Conservation (phyloP, 768 basidiomycete species). For the Leccinum uliginosum region DNA sequence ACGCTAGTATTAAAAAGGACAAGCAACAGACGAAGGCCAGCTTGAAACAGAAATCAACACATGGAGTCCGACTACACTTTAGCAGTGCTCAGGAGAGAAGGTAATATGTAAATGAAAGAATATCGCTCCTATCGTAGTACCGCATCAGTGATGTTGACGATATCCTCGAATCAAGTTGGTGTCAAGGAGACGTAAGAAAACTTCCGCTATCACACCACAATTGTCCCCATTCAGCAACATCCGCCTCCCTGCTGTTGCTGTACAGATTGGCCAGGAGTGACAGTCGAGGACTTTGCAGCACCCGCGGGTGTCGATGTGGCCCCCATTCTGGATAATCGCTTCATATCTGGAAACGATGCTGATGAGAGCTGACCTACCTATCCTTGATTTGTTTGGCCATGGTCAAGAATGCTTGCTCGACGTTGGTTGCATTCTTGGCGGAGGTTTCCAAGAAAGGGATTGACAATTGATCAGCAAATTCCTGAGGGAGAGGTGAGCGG, state of each 20-base stretch:
- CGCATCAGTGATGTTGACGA: slow-evolving; percentile 26
- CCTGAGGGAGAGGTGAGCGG: slow-evolving; percentile 40
- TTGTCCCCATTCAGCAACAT: slow-evolving; percentile 62
- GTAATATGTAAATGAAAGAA: slow-evolving; percentile 32
- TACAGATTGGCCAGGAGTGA: slow-evolving; percentile 81
- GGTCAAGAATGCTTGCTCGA: slow-evolving; percentile 98
- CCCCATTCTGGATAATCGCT: slow-evolving; percentile 60
- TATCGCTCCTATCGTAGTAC: slow-evolving; percentile 29
- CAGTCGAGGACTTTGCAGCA: slow-evolving; percentile 75
- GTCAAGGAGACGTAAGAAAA: slow-evolving; percentile 15
- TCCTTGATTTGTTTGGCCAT: slow-evolving; percentile 97
- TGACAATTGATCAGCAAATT: slow-evolving; percentile 91
- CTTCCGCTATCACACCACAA: slow-evolving; percentile 15
- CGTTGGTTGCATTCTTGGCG: slow-evolving; percentile 98
- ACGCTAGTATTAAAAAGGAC: slow-evolving; percentile 20
- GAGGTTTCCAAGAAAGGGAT: slow-evolving; percentile 98
- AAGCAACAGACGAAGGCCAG: slow-evolving; percentile 21
- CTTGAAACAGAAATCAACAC: slow-evolving; percentile 26
- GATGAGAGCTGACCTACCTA: slow-evolving; percentile 45
- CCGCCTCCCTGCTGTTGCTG: slow-evolving; percentile 67
- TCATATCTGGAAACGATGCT: background rate
- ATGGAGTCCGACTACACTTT: slow-evolving; percentile 22
- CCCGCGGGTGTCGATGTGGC: slow-evolving; percentile 71
- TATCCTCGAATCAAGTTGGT: slow-evolving; percentile 17
- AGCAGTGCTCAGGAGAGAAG: slow-evolving; percentile 26